Percentiles rank a stretch among this genome's conserved stretches.
phyloP scores from a whole-genome alignment of 495 filamentous ascomycete species.

The Gamarada debralockiae region DNA sequence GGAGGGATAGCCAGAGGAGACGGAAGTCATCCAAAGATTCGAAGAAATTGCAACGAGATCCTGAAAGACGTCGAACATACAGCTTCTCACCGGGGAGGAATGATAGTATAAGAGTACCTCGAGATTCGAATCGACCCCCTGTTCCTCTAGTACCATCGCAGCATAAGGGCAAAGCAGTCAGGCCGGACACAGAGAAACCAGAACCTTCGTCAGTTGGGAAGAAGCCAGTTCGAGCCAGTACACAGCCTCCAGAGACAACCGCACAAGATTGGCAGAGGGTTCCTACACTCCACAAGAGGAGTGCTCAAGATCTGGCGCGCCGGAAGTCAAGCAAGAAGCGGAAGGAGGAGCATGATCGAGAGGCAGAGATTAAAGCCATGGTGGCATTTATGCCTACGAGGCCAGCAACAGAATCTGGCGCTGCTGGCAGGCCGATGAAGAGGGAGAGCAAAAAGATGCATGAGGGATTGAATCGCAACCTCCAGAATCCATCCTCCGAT shows the following conservation, averaged over 20 bases:
- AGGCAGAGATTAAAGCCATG: conserved; percentile 86
- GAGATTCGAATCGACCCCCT: conserved; percentile 27
- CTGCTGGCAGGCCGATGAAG: conserved; percentile 45
- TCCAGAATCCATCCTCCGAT: conserved; percentile 64
- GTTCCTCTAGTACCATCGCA: conserved; percentile 28
- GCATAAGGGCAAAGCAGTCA: conserved; percentile 19
- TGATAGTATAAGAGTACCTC: conserved; percentile 39
- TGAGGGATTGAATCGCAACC: conserved; percentile 51
- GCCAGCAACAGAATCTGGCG: conserved; percentile 48
- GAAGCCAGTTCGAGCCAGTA: conserved; percentile 23
- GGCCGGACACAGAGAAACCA: conserved; percentile 20
- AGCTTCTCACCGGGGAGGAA: conserved; percentile 50
- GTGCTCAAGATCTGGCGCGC: conserved; percentile 52
- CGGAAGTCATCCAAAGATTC: conserved; percentile 29
- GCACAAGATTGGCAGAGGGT: conserved; percentile 47
- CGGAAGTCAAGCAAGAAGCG: conserved; percentile 74
- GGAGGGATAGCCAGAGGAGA: conserved; percentile 23
- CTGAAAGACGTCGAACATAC: conserved; percentile 37
- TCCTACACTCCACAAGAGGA: conserved; percentile 67
- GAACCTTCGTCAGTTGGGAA: conserved; percentile 23
- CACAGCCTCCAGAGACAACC: conserved; percentile 33
- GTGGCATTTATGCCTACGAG: conserved; percentile 60
- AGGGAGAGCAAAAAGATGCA: conserved; percentile 61
- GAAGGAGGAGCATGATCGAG: conserved; percentile 68
- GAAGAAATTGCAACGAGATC: conserved; percentile 42